phyloP scores from a whole-genome alignment of 1,139 yeast species.

The Yamadazyma taylorii region DNA sequence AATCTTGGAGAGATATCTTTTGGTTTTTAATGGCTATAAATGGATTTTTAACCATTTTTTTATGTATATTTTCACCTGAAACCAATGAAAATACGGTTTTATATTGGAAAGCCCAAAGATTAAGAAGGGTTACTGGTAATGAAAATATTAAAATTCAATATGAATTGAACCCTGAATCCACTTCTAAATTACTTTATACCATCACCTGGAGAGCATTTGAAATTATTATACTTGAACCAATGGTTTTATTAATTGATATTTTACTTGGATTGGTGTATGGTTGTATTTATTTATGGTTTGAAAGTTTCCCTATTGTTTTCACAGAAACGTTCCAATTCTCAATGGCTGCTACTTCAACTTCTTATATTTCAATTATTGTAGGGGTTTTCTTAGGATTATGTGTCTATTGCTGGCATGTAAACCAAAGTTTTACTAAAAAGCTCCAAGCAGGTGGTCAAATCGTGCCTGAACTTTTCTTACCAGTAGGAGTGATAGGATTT shows the following conservation, averaged over 20 bases:
- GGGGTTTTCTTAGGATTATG: conserved; percentile 22
- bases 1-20: conserved; percentile 37
- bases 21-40: conserved; percentile 36
- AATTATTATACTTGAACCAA: conserved; percentile 43
- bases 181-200: conserved; percentile 27
- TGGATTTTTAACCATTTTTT: conserved; percentile 25
- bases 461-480: conserved; percentile 63
- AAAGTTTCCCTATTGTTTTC: conserved; percentile 56
- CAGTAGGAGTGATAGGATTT: conserved; percentile 41
- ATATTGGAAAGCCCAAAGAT: conserved; percentile 34
- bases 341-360: conserved; percentile 26
- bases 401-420: conserved; percentile 23
- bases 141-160: conserved; percentile 17
- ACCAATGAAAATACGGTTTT: conserved; percentile 33
- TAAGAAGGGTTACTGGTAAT: conserved; percentile 37
- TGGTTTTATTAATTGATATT: conserved; percentile 45
- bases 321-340: conserved; percentile 23
- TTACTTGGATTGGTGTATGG: conserved; percentile 57
- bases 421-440: conserved; percentile 25
- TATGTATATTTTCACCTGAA: conserved; percentile 35
- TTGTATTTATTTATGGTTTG: conserved; percentile 56
- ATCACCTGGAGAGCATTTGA: conserved; percentile 51
- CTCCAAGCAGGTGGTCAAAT: conserved; percentile 35
- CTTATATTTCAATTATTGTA: conserved; percentile 46
- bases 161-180: conserved; percentile 3